Evolutionary conservation across 2,329 filamentous ascomycete genomes (phyloP), one percentile per base, ranked within the genome.

Genomic region (Thielaviopsis punctulata): DNA sequence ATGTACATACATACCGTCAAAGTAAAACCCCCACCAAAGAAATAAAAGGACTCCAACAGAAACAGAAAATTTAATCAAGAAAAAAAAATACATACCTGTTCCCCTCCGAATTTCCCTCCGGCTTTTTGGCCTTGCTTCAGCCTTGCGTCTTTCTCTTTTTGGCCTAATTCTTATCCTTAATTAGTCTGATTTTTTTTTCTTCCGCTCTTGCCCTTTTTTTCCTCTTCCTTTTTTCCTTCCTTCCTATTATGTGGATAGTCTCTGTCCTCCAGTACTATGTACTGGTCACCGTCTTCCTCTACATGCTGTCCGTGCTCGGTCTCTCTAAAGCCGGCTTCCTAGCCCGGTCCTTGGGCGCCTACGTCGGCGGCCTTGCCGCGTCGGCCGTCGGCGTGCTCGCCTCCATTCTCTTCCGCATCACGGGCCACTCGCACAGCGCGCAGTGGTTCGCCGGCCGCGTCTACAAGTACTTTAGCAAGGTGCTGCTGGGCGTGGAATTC

Each of bases 391-490:
- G 89, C 55, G 84, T 86, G 54, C 56, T 86, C 46, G 80, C 80
- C 24, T 87, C 84, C 45, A 75, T 89, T 56, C 61, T 77, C 55
- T 74, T 96, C 57, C 80, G 84, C 46, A 60, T 85, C 15, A 59
- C 80, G 48, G 88, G 88, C 55, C 77, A 84, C 60, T 80, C 80
- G 55, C 80, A 84, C 52, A 77, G 87, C 57, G 78, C 85, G 24
- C 92, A 96, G 72, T 96, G 88, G 86, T 79, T 86, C 39, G 79
- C 79, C 9, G 92, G 72, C 7, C 79, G 88, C 56, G 68, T 74
- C 57, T 96, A 95, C 74, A 84, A 89, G 65, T 84, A 78, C 69
- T 64, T 76, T 58, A 93, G 95, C 84, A 73, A 73, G 59, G 65
- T 75, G 45, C 75, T 78, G 47, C 88, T 87, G 1, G 90, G 90